Percentiles rank a stretch among this genome's conserved stretches.
Evolutionary conservation across 1,139 yeast genomes (phyloP).

Genomic region (Blastobotrys aristatus): DNA sequence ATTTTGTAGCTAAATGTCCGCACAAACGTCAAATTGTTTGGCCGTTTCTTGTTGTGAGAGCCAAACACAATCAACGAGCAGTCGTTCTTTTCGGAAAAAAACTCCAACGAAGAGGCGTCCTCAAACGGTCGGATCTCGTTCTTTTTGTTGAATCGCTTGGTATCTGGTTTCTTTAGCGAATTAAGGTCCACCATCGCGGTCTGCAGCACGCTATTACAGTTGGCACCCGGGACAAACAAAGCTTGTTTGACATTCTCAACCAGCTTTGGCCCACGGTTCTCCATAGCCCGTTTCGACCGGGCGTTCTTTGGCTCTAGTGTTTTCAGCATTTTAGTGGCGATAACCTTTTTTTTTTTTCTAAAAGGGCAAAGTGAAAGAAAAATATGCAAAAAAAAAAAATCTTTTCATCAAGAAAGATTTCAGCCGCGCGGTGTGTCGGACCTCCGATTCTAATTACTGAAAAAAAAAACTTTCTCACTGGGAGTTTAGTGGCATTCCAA

Average conservation of each 20-base stretch:
- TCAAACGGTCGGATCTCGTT: conserved; percentile 92
- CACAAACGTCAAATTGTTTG: conserved; percentile 80
- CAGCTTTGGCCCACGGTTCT: conserved; percentile 80
- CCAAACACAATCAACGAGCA: conserved; percentile 79
- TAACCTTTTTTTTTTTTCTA: background rate
- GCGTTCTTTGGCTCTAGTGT: conserved; percentile 79
- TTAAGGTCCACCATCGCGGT: conserved; percentile 87
- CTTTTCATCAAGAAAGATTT: conserved; percentile 4
- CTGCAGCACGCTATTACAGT: conserved; percentile 72
- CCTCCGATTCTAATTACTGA: too few species aligned
- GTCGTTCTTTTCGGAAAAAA: conserved; percentile 92
- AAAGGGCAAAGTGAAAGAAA: background rate
- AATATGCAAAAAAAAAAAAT: conserved; percentile 5
- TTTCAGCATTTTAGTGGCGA: background rate
- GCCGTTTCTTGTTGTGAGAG: conserved; percentile 84
- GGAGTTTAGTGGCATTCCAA: too few species aligned
- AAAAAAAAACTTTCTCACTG: too few species aligned
- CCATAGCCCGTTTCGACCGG: conserved; percentile 91
- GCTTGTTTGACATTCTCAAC: conserved; percentile 90
- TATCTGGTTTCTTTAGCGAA: conserved; percentile 87
- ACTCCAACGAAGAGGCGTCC: conserved; percentile 80
- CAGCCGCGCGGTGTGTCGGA: conserved; percentile 8
- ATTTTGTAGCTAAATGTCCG: conserved; percentile 87
- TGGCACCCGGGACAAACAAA: conserved; percentile 84
- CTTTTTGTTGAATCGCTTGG: conserved; percentile 80